Evolutionary conservation across 257 asterid genomes (phyloP), one percentile per base, ranked within the genome.

Genomic region (Ocimum tenuiflorum): DNA sequence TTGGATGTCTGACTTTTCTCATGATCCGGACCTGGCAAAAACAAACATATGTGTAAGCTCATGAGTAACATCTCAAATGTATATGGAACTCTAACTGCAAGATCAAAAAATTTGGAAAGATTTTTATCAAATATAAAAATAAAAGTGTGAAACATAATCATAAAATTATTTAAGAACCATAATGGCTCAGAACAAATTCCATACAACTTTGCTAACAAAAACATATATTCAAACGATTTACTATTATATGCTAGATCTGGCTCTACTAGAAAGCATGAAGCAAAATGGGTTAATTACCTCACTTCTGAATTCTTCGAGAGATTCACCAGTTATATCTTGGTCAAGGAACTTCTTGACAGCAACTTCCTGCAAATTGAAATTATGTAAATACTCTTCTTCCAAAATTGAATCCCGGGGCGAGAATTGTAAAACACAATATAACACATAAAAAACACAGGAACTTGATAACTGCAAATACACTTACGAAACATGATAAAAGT

Each of bases 331-430:
- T 69, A 92, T 61, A 70, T 77, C 95, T 83, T 92, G 98, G 82
- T 89, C 94, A 39, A 92, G 85, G 74, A 92, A 92, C 77, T 84
- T 87, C 84, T 92, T 92, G 63, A 92, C 95, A 75, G 98, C 97
- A 80, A 92, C 97, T 82, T 84, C 98, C 98, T 91, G 82, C 18
- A 73, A 79, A 77, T 63, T 35, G 68, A 76, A 75, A 73, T 56
- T 38, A 54, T 60, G 60, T 76, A 50, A 67, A 48, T 63, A 47
- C 56, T 52, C 71, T 57, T 51, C 33, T 23, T 67, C 51, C 57
- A 67, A 73, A 33, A 69, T 65, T 48, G 58, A 60, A 73, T 14
- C 45, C 57, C 42, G 6, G 52, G 58, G 72, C 38, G 2, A 74
- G 53, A 49, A 20, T 9, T 67, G 18, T 65, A 56, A 66, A 64